Evolutionary conservation across 2,329 filamentous ascomycete genomes (phyloP), one percentile per base, ranked within the genome.

Genomic region (Exophiala dermatitidis): DNA sequence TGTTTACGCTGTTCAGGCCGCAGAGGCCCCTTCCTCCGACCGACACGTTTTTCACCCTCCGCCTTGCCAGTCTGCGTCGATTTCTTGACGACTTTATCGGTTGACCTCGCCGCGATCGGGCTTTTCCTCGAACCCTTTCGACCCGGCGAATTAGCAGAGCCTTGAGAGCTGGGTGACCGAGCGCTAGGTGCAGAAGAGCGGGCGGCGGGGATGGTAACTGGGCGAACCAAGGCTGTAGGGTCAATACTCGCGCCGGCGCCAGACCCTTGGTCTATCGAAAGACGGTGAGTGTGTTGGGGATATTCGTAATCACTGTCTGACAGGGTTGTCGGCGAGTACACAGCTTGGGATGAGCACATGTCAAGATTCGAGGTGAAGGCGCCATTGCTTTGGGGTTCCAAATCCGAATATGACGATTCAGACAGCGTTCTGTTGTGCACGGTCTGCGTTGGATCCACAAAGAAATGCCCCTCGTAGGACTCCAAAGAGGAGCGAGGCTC

Each of bases 1-100:
- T 96, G 91, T 74, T 95, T 94, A 63, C 91, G 82, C 76, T 96
- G 91, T 70, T 97, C 91, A 7, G 90, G 90, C 65, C 90, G 79
- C 62, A 97, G 81, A 54, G 91, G 91, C 34, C 91, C 91, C 69
- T 88, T 88, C 72, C 91, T 83, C 66, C 89, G 84, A 46, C 91
- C 91, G 56, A 96, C 87, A 71, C 90, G 90, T 80, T 96, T 97
- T 78, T 96, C 91, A 37, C 79, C 79, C 62, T 94, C 88, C 72
- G 86, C 90, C 76, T 91, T 94, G 64, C 82, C 84, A 56, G 79
- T 81, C 56, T 78, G 87, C 59, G 75, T 84, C 56, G 67, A 77
- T 71, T 89, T 89, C 71, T 88, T 88, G 63, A 90, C 85, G 64
- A 91, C 87, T 6, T 87, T 81, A 73, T 95, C 95, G 36, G 87